A percentile compares a stretch with the other conserved stretches of the same genome.
Evolutionary conservation across 805 yeast species (phyloP).

Genomic region (Wickerhamomyces kurtzmanii): DNA sequence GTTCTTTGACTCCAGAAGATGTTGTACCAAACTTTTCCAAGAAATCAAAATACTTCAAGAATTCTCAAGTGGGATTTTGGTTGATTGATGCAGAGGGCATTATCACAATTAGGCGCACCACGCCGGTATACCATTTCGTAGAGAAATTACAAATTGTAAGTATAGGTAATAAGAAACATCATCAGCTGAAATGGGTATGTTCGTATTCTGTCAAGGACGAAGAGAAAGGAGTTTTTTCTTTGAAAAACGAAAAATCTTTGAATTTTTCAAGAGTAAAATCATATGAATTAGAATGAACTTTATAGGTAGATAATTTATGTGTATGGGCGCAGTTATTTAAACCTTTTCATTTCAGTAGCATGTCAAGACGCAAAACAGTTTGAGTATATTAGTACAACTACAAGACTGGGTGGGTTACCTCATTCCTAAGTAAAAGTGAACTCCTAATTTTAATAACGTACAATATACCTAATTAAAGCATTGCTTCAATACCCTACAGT

Average conservation of each 20-base stretch:
- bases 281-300: conserved; percentile 11
- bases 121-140: conserved; percentile 48
- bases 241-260: conserved; percentile 71
- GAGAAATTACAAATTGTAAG: conserved; percentile 52
- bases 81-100: conserved; percentile 40
- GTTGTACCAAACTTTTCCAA: conserved; percentile 48
- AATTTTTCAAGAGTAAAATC: conserved; percentile 57
- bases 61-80: conserved; percentile 47
- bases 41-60: conserved; percentile 21
- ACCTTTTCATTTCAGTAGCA: too few relatives aligned
- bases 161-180: conserved; percentile 54
- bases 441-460: too few relatives aligned
- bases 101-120: conserved; percentile 47
- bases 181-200: conserved; percentile 62
- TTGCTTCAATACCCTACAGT: too few relatives aligned
- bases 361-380: too few relatives aligned
- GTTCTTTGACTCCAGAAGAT: conserved; percentile 60
- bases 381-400: too few relatives aligned
- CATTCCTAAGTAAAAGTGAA: too few relatives aligned
- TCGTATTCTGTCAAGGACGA: conserved; percentile 51
- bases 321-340: too few relatives aligned
- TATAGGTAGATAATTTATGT: too few relatives aligned
- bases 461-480: too few relatives aligned
- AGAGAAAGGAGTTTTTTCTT: conserved; percentile 42
- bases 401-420: too few relatives aligned